Conservation (phyloP, 2,329 filamentous ascomycete species). For the Seiridium cupressi region DNA sequence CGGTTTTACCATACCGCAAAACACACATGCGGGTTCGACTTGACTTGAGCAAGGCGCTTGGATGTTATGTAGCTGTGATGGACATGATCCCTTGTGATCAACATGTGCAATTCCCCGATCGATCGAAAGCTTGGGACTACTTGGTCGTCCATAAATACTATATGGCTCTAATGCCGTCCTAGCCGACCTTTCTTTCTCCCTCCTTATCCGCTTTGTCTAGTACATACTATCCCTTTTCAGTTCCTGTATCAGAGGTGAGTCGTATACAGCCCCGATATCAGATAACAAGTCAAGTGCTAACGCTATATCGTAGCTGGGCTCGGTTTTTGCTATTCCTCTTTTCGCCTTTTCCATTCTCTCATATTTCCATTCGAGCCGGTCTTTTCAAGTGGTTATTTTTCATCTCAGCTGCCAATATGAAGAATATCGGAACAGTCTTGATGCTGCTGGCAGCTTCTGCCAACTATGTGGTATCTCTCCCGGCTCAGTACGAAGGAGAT, state of each 20-base stretch:
- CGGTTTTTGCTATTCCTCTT: not conserved
- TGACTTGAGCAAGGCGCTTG: too few relatives aligned
- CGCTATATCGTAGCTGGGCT: not conserved
- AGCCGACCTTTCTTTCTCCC: not conserved
- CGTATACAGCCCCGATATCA: not conserved
- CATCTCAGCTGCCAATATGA: slow-evolving; percentile 7
- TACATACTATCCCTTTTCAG: not conserved
- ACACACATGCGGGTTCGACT: not conserved
- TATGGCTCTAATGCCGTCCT: slow-evolving; percentile 1
- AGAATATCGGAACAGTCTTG: slow-evolving; percentile 10
- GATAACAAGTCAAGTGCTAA: not conserved
- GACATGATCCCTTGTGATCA: not conserved
- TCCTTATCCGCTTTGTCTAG: not conserved
- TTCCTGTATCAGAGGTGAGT: slow-evolving; percentile 5
- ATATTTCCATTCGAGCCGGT: not conserved
- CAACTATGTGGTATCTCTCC: slow-evolving; percentile 8
- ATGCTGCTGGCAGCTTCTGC: slow-evolving; percentile 13
- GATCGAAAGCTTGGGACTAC: not conserved
- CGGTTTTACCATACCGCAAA: not conserved
- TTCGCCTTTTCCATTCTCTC: not conserved
- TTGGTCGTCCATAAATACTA: slow-evolving; percentile 5
- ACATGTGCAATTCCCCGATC: not conserved
- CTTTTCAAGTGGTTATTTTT: not conserved
- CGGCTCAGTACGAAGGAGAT: not conserved
- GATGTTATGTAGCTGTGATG: not conserved